phyloP scores from a whole-genome alignment of 306 rosid genomes.

The Rosa rugosa region DNA sequence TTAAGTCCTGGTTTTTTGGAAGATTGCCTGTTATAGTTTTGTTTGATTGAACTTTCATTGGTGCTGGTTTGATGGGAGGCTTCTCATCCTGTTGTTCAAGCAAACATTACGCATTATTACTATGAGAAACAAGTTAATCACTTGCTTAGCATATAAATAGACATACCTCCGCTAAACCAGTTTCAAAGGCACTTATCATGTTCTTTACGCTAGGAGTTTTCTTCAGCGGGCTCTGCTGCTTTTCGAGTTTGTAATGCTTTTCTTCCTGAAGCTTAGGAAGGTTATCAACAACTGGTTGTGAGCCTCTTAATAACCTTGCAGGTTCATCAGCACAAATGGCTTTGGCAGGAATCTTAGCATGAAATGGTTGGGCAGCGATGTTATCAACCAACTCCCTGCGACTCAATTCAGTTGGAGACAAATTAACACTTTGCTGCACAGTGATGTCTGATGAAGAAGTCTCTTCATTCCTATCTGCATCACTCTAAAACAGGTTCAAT shows the following conservation, averaged over 20 bases:
- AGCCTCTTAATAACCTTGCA: constrained; percentile 23
- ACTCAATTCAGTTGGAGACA: constrained; percentile 26
- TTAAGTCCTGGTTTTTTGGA: constrained; percentile 22
- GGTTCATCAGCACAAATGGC: constrained; percentile 29
- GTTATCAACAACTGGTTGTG: constrained; percentile 27
- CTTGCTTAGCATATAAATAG: constrained; percentile 14
- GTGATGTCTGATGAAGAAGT: constrained; percentile 36
- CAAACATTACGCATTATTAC: constrained; percentile 24
- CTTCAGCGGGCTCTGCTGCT: constrained; percentile 18
- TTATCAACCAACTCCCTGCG: constrained; percentile 29
- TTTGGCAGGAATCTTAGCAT: constrained; percentile 25
- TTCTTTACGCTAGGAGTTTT: constrained; percentile 58
- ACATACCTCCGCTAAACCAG: constrained; percentile 65
- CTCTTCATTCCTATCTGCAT: constrained; percentile 58
- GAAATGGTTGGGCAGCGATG: constrained; percentile 33
- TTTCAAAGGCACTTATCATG: constrained; percentile 77
- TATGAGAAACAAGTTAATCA: constrained; percentile 9
- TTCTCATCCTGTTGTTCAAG: constrained; percentile 51
- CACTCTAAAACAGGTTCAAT: constrained; percentile 65
- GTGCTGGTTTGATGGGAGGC: constrained; percentile 51
- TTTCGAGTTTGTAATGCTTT: constrained; percentile 4
- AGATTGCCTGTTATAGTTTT: constrained; percentile 26
- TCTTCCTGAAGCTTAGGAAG: constrained; percentile 29
- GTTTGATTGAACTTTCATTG: constrained; percentile 32
- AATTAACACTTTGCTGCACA: constrained; percentile 26